Evolutionary conservation across 768 basidiomycete genomes (phyloP).

Genomic region (Amanita molliuscula): DNA sequence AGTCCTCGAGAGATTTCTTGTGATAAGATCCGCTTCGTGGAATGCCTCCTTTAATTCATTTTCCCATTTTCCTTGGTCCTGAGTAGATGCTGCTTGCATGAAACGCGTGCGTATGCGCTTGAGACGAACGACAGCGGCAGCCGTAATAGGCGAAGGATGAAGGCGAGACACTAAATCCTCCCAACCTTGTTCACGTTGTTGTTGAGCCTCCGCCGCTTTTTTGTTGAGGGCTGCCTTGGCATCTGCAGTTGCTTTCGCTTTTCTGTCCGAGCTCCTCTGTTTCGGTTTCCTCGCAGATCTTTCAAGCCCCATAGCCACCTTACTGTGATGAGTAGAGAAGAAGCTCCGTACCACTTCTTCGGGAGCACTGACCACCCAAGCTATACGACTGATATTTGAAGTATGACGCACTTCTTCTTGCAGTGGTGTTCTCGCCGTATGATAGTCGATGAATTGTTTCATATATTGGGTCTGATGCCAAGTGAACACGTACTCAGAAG

Average conservation of each 20-base stretch:
- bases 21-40: slow-evolving; percentile 40
- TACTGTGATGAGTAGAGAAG: slow-evolving; percentile 29
- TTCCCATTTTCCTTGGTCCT: slow-evolving; percentile 51
- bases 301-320: slow-evolving; percentile 30
- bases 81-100: slow-evolving; percentile 43
- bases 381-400: slow-evolving; percentile 33
- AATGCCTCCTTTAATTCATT: slow-evolving; percentile 45
- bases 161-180: slow-evolving; percentile 40
- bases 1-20: slow-evolving; percentile 21
- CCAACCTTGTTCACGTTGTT: slow-evolving; percentile 59
- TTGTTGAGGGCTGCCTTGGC: slow-evolving; percentile 43
- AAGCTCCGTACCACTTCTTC: slow-evolving; percentile 32
- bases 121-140: slow-evolving; percentile 38
- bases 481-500: slow-evolving; percentile 46
- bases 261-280: slow-evolving; percentile 20
- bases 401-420: slow-evolving; percentile 26
- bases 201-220: slow-evolving; percentile 55
- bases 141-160: slow-evolving; percentile 42
- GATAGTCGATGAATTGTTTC: slow-evolving; percentile 33
- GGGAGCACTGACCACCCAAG: slow-evolving; percentile 49
- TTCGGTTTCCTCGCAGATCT: slow-evolving; percentile 27
- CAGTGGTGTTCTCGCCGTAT: slow-evolving; percentile 34
- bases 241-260: slow-evolving; percentile 27
- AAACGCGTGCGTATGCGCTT: slow-evolving; percentile 46
- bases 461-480: slow-evolving; percentile 64